Evolutionary conservation across 495 filamentous ascomycete species (phyloP).

Genomic region (Aspergillus bertholletiae): DNA sequence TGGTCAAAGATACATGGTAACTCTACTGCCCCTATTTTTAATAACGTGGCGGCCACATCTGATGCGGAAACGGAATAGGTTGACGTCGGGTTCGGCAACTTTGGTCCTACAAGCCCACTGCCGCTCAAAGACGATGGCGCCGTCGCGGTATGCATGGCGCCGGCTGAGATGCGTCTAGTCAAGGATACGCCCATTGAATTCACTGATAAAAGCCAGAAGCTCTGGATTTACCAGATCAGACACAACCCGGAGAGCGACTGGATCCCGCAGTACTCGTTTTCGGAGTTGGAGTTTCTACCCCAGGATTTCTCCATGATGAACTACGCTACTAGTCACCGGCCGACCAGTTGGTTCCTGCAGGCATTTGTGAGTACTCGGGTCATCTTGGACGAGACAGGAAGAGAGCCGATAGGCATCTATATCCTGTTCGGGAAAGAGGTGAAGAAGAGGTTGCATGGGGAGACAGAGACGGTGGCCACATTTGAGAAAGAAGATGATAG

Average conservation of each 20-base stretch:
- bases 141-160: slow-evolving; percentile 38
- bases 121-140: slow-evolving; percentile 38
- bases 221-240: slow-evolving; percentile 60
- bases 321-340: slow-evolving; percentile 38
- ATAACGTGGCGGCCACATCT: neutral
- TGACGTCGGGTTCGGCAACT: slow-evolving; percentile 70
- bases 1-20: slow-evolving; percentile 47
- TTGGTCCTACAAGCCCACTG: slow-evolving; percentile 52
- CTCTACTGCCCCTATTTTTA: neutral
- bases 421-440: slow-evolving; percentile 52
- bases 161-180: slow-evolving; percentile 47
- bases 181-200: slow-evolving; percentile 42
- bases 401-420: slow-evolving; percentile 52
- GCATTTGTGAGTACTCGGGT: slow-evolving; percentile 52
- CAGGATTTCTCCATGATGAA: slow-evolving; percentile 62
- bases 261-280: slow-evolving; percentile 55
- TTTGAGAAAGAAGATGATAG: slow-evolving; percentile 51
- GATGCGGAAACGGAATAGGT: slow-evolving; percentile 32
- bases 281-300: slow-evolving; percentile 56
- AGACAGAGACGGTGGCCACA: slow-evolving; percentile 46
- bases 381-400: slow-evolving; percentile 33
- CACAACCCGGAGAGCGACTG: slow-evolving; percentile 44
- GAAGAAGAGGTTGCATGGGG: slow-evolving; percentile 53
- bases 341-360: slow-evolving; percentile 51
- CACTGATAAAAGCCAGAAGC: slow-evolving; percentile 36